Conservation (phyloP, 2,329 filamentous ascomycete genomes). For the Colletotrichum aenigma region DNA sequence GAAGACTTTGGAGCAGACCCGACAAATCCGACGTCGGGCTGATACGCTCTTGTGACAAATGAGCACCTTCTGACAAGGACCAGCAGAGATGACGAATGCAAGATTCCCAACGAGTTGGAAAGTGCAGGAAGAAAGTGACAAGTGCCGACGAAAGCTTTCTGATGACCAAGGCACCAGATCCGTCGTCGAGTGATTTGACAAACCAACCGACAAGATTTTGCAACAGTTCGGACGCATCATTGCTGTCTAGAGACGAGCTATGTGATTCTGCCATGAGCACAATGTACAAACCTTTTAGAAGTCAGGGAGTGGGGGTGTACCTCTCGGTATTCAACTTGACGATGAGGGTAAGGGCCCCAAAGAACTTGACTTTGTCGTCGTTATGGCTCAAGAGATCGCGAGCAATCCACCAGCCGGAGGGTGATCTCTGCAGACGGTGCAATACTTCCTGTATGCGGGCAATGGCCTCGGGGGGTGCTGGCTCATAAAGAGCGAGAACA, state of each 20-base stretch:
- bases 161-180: slow-evolving; percentile 64
- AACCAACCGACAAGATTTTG: slow-evolving; percentile 68
- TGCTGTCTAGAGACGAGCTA: slow-evolving; percentile 56
- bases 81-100: slow-evolving; percentile 63
- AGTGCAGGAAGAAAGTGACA: slow-evolving; percentile 76
- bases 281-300: background rate
- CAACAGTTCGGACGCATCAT: slow-evolving; percentile 64
- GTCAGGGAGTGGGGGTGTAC: slow-evolving; percentile 34
- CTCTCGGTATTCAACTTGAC: slow-evolving; percentile 94
- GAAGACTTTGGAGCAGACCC: slow-evolving; percentile 52
- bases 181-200: slow-evolving; percentile 54
- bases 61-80: slow-evolving; percentile 43
- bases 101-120: slow-evolving; percentile 68
- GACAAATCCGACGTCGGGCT: slow-evolving; percentile 41
- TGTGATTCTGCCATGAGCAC: background rate
- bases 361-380: slow-evolving; percentile 83
- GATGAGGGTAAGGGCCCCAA: slow-evolving; percentile 89
- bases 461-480: slow-evolving; percentile 52
- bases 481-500: slow-evolving; percentile 58
- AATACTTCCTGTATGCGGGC: slow-evolving; percentile 71
- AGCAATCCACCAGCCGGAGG: slow-evolving; percentile 85
- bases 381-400: slow-evolving; percentile 72
- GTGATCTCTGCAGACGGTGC: slow-evolving; percentile 77
- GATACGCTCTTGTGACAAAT: slow-evolving; percentile 24
- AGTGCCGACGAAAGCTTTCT: slow-evolving; percentile 80